Evolutionary conservation across 73 alveolate species (phyloP).

Genomic region (Paramecium bursaria): DNA sequence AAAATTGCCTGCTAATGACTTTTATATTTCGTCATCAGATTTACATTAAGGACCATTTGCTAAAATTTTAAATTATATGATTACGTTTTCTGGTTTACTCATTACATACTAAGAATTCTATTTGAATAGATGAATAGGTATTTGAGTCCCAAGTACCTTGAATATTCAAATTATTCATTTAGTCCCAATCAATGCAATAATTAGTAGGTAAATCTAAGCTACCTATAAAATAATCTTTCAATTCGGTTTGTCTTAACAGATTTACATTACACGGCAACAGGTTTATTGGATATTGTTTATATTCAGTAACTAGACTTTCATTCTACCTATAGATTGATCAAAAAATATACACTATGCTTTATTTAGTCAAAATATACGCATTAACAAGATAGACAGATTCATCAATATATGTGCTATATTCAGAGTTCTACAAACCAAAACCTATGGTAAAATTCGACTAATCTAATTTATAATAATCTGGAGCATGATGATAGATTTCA

Average conservation of each 20-base stretch:
- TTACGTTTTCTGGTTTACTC: slow-evolving; percentile 18
- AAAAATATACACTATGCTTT: not conserved
- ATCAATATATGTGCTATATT: slow-evolving; percentile 27
- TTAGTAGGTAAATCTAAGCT: slow-evolving; percentile 31
- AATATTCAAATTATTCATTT: not conserved
- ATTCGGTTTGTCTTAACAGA: slow-evolving; percentile 4
- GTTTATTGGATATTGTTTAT: not conserved
- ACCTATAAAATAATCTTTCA: slow-evolving; percentile 26
- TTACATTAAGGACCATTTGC: too few relatives aligned
- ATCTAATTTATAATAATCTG: slow-evolving; percentile 6
- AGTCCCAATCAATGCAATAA: slow-evolving; percentile 55
- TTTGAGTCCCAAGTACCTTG: slow-evolving; percentile 44
- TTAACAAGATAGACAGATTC: slow-evolving; percentile 48
- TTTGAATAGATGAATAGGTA: not conserved
- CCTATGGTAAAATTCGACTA: slow-evolving; percentile 19
- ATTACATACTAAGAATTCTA: not conserved
- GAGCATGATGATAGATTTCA: slow-evolving; percentile 31
- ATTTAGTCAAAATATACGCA: not conserved
- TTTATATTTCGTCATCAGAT: not conserved
- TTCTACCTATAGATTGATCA: too few relatives aligned
- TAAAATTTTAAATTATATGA: too few relatives aligned
- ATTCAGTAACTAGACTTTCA: not conserved
- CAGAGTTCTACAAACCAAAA: slow-evolving; percentile 18
- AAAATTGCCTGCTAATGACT: slow-evolving; percentile 6
- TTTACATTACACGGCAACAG: not conserved